A percentile compares a stretch with the other conserved stretches of the same genome.
Evolutionary conservation across 768 basidiomycete genomes (phyloP).

Genomic region (Amanita jacksonii): DNA sequence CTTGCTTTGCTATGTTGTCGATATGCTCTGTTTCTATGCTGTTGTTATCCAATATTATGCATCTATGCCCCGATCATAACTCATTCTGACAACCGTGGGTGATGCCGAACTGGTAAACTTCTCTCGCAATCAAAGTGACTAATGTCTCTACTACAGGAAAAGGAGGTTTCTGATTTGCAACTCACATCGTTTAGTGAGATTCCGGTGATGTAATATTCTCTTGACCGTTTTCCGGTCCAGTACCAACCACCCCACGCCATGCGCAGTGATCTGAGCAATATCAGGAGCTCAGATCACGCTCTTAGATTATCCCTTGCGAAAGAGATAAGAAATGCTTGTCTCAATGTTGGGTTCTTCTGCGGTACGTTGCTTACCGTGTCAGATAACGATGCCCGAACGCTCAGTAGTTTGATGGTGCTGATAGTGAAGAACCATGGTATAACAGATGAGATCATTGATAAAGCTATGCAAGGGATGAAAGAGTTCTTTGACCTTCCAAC

Average conservation of each 20-base stretch:
- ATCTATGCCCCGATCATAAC: too few relatives aligned
- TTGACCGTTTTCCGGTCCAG: background rate
- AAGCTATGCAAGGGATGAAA: slow-evolving; percentile 38
- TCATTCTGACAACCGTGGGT: too few relatives aligned
- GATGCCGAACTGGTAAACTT: too few relatives aligned
- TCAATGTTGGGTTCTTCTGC: slow-evolving; percentile 82
- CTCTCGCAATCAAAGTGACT: too few relatives aligned
- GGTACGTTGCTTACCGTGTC: too few relatives aligned
- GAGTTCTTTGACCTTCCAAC: slow-evolving; percentile 59
- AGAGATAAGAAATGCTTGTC: slow-evolving; percentile 64
- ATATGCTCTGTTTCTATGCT: slow-evolving; percentile 3
- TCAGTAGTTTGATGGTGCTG: background rate
- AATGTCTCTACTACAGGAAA: slow-evolving; percentile 17
- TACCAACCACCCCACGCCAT: too few relatives aligned
- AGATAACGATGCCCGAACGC: background rate
- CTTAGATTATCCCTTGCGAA: slow-evolving; percentile 38
- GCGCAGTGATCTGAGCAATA: slow-evolving; percentile 34
- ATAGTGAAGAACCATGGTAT: slow-evolving; percentile 78
- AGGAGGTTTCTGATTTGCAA: slow-evolving; percentile 4
- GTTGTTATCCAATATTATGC: background rate
- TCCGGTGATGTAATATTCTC: slow-evolving; percentile 28
- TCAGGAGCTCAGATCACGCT: slow-evolving; percentile 26
- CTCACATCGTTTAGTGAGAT: slow-evolving; percentile 11
- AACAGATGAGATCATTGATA: slow-evolving; percentile 35
- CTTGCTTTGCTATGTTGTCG: background rate